phyloP scores from a whole-genome alignment of 148 eudicot genomes.

The Euryodendron excelsum region DNA sequence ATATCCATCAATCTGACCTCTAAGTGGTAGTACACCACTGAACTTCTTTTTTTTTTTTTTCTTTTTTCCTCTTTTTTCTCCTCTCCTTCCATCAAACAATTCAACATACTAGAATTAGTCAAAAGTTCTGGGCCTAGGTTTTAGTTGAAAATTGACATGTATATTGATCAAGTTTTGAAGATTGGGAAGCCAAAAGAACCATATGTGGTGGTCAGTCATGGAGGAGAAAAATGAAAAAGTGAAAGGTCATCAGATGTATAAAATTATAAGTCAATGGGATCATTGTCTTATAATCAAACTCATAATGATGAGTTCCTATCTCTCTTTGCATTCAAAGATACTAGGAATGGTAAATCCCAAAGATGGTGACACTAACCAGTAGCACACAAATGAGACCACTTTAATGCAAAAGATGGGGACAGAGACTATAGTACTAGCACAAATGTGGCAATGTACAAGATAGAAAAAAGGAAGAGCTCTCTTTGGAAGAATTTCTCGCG shows the following conservation, averaged over 20 bases:
- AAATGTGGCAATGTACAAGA: not conserved
- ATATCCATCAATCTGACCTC: not conserved
- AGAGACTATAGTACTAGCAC: not conserved
- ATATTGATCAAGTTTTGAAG: not conserved
- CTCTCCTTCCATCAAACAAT: not conserved
- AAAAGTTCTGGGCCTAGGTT: constrained; percentile 15
- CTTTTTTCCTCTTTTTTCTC: not conserved
- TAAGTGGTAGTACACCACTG: not conserved
- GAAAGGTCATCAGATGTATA: not conserved
- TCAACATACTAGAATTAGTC: not conserved
- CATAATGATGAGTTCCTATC: not conserved
- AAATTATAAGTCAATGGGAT: not conserved
- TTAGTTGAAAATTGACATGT: not conserved
- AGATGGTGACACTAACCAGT: not conserved
- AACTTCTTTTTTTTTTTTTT: no score
- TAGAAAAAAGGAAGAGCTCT: no score
- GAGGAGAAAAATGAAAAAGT: not conserved
- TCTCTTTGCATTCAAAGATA: not conserved
- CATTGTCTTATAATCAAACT: not conserved
- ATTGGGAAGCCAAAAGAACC: not conserved
- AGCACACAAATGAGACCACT: not conserved
- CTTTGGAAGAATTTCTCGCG: not conserved
- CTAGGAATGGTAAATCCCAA: not conserved
- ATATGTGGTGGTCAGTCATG: not conserved
- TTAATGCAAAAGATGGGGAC: not conserved